Percentiles rank a stretch among this genome's conserved stretches.
phyloP scores from a whole-genome alignment of 805 yeast species.

The Schizosaccharomyces lindneri region DNA sequence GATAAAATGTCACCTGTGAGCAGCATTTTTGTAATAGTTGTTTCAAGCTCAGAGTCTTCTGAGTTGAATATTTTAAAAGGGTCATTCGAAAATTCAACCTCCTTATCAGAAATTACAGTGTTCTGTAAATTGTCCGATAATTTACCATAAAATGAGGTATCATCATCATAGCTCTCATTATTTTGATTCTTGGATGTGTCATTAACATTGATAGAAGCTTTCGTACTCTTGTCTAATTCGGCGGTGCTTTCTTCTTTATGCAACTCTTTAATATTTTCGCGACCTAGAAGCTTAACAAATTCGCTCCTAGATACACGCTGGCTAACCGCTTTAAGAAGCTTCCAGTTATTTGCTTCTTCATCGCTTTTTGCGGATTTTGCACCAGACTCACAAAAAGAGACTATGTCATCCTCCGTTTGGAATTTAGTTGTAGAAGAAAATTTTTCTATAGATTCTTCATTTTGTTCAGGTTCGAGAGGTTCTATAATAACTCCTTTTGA shows the following conservation, averaged over 20 bases:
- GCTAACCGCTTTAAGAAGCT: neutral
- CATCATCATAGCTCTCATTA: neutral
- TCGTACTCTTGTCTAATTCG: neutral
- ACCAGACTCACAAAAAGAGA: neutral
- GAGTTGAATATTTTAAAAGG: conserved; percentile 11
- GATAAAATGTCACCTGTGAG: conserved; percentile 35
- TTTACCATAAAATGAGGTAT: neutral
- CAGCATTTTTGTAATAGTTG: conserved; percentile 24
- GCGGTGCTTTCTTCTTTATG: neutral
- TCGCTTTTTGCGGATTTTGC: neutral
- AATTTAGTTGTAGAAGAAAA: neutral
- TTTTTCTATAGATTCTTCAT: conserved; percentile 11
- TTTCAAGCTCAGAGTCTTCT: conserved; percentile 23
- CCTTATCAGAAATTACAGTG: neutral
- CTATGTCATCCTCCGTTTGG: neutral
- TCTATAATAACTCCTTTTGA: conserved; percentile 12
- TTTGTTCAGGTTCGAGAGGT: conserved; percentile 13
- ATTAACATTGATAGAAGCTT: neutral
- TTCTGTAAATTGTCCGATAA: neutral
- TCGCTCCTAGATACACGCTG: neutral
- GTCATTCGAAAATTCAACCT: neutral
- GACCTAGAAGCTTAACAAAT: neutral
- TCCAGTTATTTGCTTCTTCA: neutral
- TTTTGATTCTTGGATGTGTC: neutral
- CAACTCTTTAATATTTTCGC: neutral